A percentile compares a stretch with the other conserved stretches of the same genome.
Evolutionary conservation across 345 rosid genomes (phyloP).

Genomic region (Arabis hirsuta): DNA sequence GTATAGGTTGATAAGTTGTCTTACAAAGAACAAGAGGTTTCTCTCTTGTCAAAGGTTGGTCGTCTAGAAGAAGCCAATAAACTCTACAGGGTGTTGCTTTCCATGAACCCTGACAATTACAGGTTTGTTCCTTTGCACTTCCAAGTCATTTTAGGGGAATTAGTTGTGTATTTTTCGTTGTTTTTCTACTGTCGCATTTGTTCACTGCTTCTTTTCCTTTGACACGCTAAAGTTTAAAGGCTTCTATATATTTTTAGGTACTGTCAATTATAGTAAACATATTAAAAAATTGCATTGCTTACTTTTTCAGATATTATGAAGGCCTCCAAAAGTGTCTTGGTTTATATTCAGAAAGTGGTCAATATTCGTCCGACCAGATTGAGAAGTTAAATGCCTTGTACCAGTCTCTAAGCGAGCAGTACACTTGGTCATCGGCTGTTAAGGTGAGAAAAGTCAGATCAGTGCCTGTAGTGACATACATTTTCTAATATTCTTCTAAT

Average conservation of each 20-base stretch:
- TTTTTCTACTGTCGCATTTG: conserved; percentile 17
- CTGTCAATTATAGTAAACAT: conserved; percentile 18
- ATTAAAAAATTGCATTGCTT: conserved; percentile 13
- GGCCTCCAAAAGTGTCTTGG: conserved; percentile 88
- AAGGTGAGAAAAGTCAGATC: conserved; percentile 60
- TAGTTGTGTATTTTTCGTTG: conserved; percentile 14
- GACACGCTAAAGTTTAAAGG: conserved; percentile 2
- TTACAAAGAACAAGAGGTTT: conserved; percentile 86
- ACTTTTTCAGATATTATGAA: conserved; percentile 74
- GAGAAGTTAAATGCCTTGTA: conserved; percentile 76
- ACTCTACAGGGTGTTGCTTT: conserved; percentile 71
- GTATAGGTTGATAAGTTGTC: conserved; percentile 84
- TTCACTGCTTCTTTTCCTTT: conserved; percentile 14
- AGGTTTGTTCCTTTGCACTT: conserved; percentile 55
- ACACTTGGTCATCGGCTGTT: conserved; percentile 90
- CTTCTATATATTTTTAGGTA: conserved; percentile 25
- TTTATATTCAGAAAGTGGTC: conserved; percentile 61
- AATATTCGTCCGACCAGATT: conserved; percentile 73
- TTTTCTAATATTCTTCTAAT: conserved; percentile 3
- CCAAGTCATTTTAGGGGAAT: conserved; percentile 14
- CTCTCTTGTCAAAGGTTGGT: conserved; percentile 78
- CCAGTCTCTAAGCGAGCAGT: conserved; percentile 72
- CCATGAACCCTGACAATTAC: conserved; percentile 96
- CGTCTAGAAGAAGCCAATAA: conserved; percentile 76
- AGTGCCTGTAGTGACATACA: conserved; percentile 9